A percentile compares a stretch with the other conserved stretches of the same genome.
phyloP scores from a whole-genome alignment of 495 filamentous ascomycete species.

The Astrocystis sublimbata region DNA sequence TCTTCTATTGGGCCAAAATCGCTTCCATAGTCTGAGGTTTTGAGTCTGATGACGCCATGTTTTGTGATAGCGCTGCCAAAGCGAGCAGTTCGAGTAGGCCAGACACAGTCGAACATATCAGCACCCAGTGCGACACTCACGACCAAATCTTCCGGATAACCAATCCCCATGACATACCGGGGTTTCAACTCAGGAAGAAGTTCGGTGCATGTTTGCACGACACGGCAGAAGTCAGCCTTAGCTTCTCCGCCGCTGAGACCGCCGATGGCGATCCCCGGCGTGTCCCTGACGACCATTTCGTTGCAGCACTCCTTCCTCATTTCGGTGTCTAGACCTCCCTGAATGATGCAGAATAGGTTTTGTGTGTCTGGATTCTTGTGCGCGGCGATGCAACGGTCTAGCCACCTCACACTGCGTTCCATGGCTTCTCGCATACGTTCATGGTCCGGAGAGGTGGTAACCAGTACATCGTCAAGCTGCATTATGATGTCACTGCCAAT shows the following conservation, averaged over 20 bases:
- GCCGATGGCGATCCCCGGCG: slow-evolving; percentile 95
- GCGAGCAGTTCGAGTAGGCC: slow-evolving; percentile 94
- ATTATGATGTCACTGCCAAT: slow-evolving; percentile 99
- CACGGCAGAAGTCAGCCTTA: slow-evolving; percentile 57
- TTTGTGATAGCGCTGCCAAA: slow-evolving; percentile 93
- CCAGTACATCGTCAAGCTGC: slow-evolving; percentile 97
- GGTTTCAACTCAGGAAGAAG: slow-evolving; percentile 88
- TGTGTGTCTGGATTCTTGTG: slow-evolving; percentile 79
- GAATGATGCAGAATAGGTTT: slow-evolving; percentile 99
- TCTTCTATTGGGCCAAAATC: slow-evolving; percentile 85
- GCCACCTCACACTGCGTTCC: slow-evolving; percentile 96
- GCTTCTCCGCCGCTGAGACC: slow-evolving; percentile 83
- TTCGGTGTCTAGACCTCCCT: slow-evolving; percentile 90
- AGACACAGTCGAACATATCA: slow-evolving; percentile 99
- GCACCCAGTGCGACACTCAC: slow-evolving; percentile 91
- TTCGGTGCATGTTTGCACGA: slow-evolving; percentile 82
- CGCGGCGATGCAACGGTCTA: slow-evolving; percentile 92
- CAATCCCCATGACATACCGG: slow-evolving; percentile 97
- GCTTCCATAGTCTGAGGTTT: slow-evolving; percentile 68
- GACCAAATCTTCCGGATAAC: slow-evolving; percentile 93
- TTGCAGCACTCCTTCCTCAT: slow-evolving; percentile 79
- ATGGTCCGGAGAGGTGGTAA: slow-evolving; percentile 87
- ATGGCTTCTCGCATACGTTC: slow-evolving; percentile 89
- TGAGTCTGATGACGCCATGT: slow-evolving; percentile 77
- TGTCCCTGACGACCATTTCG: slow-evolving; percentile 89